A percentile compares a stretch with the other conserved stretches of the same genome.
These are phyloP conservation scores for Royoungia palumana DNA, from an alignment of 768 basidiomycete genomes.

Conservation along the genomic window DNA sequence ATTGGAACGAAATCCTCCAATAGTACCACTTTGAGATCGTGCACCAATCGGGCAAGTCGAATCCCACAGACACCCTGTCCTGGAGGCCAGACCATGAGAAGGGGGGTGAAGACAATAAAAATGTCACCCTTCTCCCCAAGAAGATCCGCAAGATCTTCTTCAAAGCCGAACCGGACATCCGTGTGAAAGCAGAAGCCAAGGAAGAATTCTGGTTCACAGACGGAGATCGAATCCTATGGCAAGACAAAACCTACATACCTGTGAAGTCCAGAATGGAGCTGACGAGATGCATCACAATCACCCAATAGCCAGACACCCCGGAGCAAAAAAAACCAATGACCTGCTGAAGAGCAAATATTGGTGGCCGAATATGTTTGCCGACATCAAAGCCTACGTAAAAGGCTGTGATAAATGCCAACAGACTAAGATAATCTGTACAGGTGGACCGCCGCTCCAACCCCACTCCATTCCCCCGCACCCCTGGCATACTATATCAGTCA, in stretches of 20 bases:
- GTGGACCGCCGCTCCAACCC: slow-evolving; percentile 13
- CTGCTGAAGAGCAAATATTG: neutral
- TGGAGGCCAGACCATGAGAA: neutral
- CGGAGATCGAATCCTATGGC: too few relatives aligned
- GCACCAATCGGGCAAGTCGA: neutral
- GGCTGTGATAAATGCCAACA: accelerated
- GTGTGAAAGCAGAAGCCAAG: too few relatives aligned
- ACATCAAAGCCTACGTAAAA: too few relatives aligned
- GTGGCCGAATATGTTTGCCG: neutral
- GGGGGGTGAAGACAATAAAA: too few relatives aligned
- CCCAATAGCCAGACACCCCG: neutral
- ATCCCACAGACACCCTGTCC: neutral
- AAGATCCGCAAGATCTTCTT: too few relatives aligned
- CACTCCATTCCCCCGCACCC: slow-evolving; percentile 16
- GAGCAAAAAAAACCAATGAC: too few relatives aligned
- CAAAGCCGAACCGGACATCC: too few relatives aligned
- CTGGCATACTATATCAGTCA: neutral
- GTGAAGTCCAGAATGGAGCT: too few relatives aligned
- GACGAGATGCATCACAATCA: neutral
- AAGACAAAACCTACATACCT: too few relatives aligned
- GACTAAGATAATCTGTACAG: neutral
- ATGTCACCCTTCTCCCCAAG: too few relatives aligned
- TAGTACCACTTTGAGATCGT: neutral
- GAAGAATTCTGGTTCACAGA: too few relatives aligned
- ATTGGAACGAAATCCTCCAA: neutral